Conservation (phyloP, 306 rosid species). For the Cucumis hystrix region DNA sequence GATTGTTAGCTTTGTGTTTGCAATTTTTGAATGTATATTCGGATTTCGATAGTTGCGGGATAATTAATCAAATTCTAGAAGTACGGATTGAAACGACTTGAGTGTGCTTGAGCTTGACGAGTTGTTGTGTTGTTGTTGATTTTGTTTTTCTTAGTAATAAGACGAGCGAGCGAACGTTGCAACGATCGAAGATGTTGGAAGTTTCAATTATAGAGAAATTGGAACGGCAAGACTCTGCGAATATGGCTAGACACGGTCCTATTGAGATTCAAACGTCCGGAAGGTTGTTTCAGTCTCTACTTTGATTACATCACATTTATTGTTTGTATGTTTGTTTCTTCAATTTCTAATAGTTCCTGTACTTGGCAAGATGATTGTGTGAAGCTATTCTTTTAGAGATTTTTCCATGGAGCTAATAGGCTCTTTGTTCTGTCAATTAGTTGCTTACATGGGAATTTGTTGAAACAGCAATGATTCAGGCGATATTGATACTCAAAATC, state of each 20-base stretch:
- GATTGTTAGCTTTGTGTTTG: not conserved
- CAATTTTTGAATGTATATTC: not conserved
- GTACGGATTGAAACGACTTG: not conserved
- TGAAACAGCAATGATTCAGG: conserved; percentile 42
- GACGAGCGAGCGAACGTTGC: not conserved
- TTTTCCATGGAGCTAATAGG: not conserved
- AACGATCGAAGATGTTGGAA: not conserved
- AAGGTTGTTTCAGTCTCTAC: conserved; percentile 1
- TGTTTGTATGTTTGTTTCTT: not conserved
- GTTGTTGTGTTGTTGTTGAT: not conserved
- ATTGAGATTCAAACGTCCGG: not conserved
- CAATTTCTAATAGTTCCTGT: not conserved
- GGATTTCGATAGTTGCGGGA: not conserved
- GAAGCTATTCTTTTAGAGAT: not conserved
- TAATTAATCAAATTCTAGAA: not conserved
- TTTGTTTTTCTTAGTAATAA: not conserved
- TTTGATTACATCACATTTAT: not conserved
- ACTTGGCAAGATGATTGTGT: not conserved
- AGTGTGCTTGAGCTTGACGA: not conserved
- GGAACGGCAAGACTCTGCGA: not conserved
- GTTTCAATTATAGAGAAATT: not conserved
- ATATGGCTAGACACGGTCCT: not conserved
- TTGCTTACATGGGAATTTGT: conserved; percentile 21
- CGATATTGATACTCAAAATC: conserved; percentile 18
- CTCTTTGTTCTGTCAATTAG: conserved; percentile 12